phyloP scores from a whole-genome alignment of 495 filamentous ascomycete species.

The Neurospora sublineolata region DNA sequence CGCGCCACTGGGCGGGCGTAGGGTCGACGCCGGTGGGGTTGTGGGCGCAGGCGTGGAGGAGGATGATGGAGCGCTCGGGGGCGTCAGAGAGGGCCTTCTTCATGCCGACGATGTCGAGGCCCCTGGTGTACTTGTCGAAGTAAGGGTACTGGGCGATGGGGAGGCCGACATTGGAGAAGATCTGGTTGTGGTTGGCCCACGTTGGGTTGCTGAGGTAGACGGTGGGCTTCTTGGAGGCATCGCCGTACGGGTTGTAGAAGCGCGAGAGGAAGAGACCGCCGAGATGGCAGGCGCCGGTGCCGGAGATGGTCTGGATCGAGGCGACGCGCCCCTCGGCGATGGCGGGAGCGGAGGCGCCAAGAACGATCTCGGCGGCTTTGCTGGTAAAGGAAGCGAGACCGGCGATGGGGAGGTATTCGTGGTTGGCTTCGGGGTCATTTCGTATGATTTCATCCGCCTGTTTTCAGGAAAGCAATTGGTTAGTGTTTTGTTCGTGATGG shows the following conservation, averaged over 20 bases:
- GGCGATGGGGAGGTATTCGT: constrained; percentile 97
- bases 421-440: constrained; percentile 81
- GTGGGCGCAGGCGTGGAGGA: constrained; percentile 94
- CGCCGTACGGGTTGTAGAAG: constrained; percentile 57
- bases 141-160: constrained; percentile 80
- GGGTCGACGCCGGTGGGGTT: constrained; percentile 98
- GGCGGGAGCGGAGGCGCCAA: constrained; percentile 69
- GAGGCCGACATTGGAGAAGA: constrained; percentile 85
- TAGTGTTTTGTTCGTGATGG: constrained; percentile 7
- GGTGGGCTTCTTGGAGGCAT: constrained; percentile 39
- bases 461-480: constrained; percentile 6
- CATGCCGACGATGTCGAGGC: constrained; percentile 88
- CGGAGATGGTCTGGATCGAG: constrained; percentile 74
- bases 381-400: constrained; percentile 73
- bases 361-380: constrained; percentile 80
- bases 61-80: constrained; percentile 67
- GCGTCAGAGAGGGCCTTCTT: constrained; percentile 53
- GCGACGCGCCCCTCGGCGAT: constrained; percentile 71
- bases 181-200: constrained; percentile 98
- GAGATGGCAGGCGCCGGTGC: constrained; percentile 82
- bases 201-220: constrained; percentile 90
- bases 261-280: constrained; percentile 76
- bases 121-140: constrained; percentile 74
- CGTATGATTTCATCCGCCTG: constrained; percentile 84
- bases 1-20: constrained; percentile 85